phyloP scores from a whole-genome alignment of 495 filamentous ascomycete species.

The Hypoxylon subgilvum region DNA sequence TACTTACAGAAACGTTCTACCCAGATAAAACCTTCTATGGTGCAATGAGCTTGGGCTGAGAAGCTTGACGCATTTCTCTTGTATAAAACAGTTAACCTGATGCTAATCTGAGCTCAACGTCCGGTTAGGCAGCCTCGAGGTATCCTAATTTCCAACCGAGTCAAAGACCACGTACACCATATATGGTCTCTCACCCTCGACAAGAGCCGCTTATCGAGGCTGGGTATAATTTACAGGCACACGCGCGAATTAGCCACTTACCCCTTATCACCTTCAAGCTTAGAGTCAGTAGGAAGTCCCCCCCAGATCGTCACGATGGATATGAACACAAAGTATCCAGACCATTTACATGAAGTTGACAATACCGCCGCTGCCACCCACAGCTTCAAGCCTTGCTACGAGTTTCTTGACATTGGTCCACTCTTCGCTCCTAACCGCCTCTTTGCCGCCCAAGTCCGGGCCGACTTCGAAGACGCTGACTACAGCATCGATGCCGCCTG shows the following conservation, averaged over 20 bases:
- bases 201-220: conserved; percentile 17
- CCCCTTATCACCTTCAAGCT: neutral
- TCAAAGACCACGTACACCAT: conserved; percentile 1
- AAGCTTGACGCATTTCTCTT: neutral
- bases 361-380: conserved; percentile 46
- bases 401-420: conserved; percentile 90
- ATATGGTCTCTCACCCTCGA: conserved; percentile 8
- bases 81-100: neutral
- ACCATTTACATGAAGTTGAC: conserved; percentile 34
- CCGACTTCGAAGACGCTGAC: conserved; percentile 95
- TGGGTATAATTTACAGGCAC: conserved; percentile 26
- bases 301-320: neutral
- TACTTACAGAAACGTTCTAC: neutral
- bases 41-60: neutral
- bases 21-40: conserved; percentile 2
- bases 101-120: conserved; percentile 1
- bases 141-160: conserved; percentile 15
- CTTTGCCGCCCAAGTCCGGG: conserved; percentile 77
- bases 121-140: neutral
- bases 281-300: conserved; percentile 8
- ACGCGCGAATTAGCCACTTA: conserved; percentile 6
- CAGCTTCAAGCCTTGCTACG: conserved; percentile 69
- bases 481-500: conserved; percentile 87
- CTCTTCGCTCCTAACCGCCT: conserved; percentile 81
- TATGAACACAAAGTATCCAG: neutral